Evolutionary conservation across 108 stramenopile genomes (phyloP).

Genomic region (Nitzschia putrida): DNA sequence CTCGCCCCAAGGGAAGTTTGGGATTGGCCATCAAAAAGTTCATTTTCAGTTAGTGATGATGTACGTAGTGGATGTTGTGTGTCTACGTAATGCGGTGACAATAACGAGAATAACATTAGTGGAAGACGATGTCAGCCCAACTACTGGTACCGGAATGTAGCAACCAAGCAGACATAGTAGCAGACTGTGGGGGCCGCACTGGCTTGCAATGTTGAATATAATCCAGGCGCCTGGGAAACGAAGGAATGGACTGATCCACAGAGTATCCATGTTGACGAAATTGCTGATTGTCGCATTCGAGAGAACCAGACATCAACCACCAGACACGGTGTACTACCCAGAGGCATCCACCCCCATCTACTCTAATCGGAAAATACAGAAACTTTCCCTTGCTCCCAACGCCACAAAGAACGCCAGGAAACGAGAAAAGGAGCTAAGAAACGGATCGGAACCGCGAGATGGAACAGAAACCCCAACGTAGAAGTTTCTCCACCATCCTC

Average conservation of each 20-base stretch:
- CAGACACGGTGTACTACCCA: too few species aligned
- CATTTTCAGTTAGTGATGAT: slow-evolving; percentile 12
- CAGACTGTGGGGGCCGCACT: too few species aligned
- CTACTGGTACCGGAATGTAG: too few species aligned
- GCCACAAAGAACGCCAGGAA: background rate
- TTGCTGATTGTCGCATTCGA: background rate
- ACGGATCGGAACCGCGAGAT: slow-evolving; percentile 28
- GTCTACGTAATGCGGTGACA: too few species aligned
- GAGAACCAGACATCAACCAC: background rate
- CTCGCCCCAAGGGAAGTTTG: slow-evolving; percentile 35
- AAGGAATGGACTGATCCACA: background rate
- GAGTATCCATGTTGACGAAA: background rate
- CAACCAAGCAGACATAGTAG: too few species aligned
- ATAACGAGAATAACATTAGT: too few species aligned
- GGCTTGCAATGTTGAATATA: too few species aligned
- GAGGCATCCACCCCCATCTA: too few species aligned
- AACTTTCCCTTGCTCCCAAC: background rate
- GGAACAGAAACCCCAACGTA: slow-evolving; percentile 35
- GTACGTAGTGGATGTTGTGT: background rate
- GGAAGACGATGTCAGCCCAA: too few species aligned
- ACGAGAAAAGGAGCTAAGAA: slow-evolving; percentile 5
- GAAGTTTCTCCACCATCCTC: slow-evolving; percentile 11
- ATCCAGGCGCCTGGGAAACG: too few species aligned
- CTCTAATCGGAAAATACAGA: too few species aligned
- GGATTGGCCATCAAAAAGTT: slow-evolving; percentile 57